Base-by-base conservation (phyloP, 177 flowering plant species). In the Vitis hybrid region DNA sequence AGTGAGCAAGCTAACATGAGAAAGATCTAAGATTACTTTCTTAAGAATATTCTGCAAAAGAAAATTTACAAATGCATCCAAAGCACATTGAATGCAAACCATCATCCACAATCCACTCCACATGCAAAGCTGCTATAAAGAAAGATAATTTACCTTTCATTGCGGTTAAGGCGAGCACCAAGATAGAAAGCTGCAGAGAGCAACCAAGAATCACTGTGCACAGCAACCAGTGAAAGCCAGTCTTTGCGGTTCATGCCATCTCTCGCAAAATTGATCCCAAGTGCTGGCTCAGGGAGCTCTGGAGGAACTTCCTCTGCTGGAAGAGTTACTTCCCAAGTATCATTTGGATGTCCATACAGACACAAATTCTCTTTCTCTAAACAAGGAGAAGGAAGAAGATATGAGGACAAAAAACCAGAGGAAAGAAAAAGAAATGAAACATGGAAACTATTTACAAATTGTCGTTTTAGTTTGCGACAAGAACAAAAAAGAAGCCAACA, bases 261-360 rank as follows among this genome's bases (percentile, higher is more conserved):
- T 75, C 97, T 84, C 1, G 97, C 97, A 65, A 92, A 92, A 74
- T 91, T 92, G 71, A 92, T 92, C 20, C 98, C 98, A 71, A 92
- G 84, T 0, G 97, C 98, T 3, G 98, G 98, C 81, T 92, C 97
- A 14, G 98, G 98, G 75, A 92, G 92, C 82, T 92, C 93, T 0
- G 97, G 97, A 5, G 97, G 97, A 74, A 90, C 94, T 80, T 92
- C 97, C 74, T 92, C 97, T 3, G 95, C 95, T 6, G 96, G 97
- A 22, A 92, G 86, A 71, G 78, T 86, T 14, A 92, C 97, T 76
- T 89, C 96, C 97, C 97, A 92, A 7, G 74, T 78, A 62, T 88
- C 96, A 76, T 83, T 85, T 13, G 96, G 85, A 74, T 92, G 92
- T 68, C 97, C 97, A 71, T 92, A 91, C 52, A 92, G 76, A 73